Percentiles rank a stretch among this genome's conserved stretches.
phyloP scores from a whole-genome alignment of 768 basidiomycete species.

The Rhizopogon sp. region DNA sequence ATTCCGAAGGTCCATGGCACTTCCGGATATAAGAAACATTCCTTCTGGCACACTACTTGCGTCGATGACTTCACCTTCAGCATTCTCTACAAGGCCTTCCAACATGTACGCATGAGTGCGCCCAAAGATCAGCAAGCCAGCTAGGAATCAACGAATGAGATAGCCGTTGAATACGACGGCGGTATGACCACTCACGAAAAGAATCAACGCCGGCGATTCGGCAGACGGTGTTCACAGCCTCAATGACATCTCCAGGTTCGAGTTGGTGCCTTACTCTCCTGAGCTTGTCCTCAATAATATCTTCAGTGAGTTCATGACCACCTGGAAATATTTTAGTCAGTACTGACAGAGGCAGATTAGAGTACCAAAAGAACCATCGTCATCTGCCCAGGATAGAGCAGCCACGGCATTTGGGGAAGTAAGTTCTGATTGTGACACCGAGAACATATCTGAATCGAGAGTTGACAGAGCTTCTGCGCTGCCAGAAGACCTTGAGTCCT shows the following conservation, averaged over 20 bases:
- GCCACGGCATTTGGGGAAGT: background rate
- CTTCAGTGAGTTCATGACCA: constrained; percentile 65
- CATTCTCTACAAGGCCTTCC: constrained; percentile 82
- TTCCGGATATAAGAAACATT: constrained; percentile 81
- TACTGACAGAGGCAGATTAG: background rate
- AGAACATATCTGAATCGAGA: background rate
- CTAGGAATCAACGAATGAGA: constrained; percentile 21
- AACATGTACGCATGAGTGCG: constrained; percentile 83
- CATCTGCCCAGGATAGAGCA: background rate
- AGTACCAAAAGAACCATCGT: background rate
- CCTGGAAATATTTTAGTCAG: background rate
- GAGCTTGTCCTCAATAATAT: constrained; percentile 84
- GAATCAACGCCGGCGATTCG: constrained; percentile 89
- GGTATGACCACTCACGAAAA: constrained; percentile 54
- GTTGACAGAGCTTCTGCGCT: background rate
- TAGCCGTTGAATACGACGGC: background rate
- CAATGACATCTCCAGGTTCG: constrained; percentile 86
- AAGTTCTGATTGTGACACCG: background rate
- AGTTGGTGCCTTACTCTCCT: constrained; percentile 81
- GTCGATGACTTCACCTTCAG: constrained; percentile 86
- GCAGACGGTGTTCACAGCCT: constrained; percentile 81
- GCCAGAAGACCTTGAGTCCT: background rate
- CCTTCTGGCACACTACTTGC: constrained; percentile 80
- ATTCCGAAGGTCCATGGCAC: constrained; percentile 73
- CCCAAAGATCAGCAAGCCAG: constrained; percentile 86